These are phyloP conservation scores for Acacia confusa DNA, from an alignment of 306 rosid species.

Conservation along the genomic window DNA sequence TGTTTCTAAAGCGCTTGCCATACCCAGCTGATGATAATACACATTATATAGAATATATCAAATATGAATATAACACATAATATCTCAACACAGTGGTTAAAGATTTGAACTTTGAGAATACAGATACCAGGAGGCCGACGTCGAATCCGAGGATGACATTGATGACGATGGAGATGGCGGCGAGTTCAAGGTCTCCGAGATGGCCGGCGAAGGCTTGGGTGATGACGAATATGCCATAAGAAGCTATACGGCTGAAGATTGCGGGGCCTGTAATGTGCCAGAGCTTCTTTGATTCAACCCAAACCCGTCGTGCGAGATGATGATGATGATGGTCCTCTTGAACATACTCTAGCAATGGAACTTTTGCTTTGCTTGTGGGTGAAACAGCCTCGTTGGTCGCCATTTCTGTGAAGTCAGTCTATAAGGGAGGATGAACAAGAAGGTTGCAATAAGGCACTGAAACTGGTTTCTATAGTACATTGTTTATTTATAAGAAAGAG, in stretches of 20 bases:
- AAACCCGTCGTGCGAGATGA: constrained; percentile 29
- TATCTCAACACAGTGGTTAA: background rate
- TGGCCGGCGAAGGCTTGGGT: constrained; percentile 83
- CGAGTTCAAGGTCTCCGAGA: constrained; percentile 72
- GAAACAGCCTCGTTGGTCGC: constrained; percentile 28
- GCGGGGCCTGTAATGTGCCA: constrained; percentile 85
- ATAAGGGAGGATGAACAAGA: background rate
- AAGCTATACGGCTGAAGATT: constrained; percentile 56
- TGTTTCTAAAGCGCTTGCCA: constrained; percentile 87
- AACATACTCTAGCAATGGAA: constrained; percentile 38
- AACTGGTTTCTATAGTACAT: too few species aligned
- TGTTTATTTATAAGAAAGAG: background rate
- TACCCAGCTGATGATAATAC: constrained; percentile 54
- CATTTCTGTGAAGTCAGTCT: constrained; percentile 17
- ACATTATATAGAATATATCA: too few species aligned
- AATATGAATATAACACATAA: too few species aligned
- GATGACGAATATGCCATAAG: constrained; percentile 62
- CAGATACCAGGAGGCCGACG: constrained; percentile 62
- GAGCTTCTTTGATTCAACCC: constrained; percentile 67
- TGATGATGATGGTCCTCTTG: background rate
- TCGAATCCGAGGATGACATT: constrained; percentile 72
- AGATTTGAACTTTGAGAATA: background rate
- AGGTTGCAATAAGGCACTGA: background rate
- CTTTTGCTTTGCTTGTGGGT: constrained; percentile 34
- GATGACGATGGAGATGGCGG: constrained; percentile 58